Conservation (phyloP, 345 rosid species). For the Crucihimalaya himalaica region DNA sequence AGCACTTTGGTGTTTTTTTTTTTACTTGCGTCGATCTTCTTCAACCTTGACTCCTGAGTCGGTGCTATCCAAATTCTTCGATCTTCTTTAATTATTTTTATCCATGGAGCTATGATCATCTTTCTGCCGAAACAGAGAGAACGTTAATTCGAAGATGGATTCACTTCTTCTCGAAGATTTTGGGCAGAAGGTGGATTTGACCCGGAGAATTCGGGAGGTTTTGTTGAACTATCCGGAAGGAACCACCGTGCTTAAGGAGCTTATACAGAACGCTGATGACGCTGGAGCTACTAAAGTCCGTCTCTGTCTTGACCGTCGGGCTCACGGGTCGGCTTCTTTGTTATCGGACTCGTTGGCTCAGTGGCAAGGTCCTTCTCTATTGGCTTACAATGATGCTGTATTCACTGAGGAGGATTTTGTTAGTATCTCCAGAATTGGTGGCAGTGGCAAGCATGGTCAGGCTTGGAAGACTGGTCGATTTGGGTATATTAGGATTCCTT, state of each 20-base stretch:
- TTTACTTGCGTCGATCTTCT: neutral
- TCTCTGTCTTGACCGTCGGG: slow-evolving; percentile 86
- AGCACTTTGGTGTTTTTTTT: neutral
- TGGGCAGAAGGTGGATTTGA: slow-evolving; percentile 97
- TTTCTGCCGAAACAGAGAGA: neutral
- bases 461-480: slow-evolving; percentile 93
- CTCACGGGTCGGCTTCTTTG: slow-evolving; percentile 57
- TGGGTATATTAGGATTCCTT: slow-evolving; percentile 49
- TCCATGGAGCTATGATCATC: slow-evolving; percentile 20
- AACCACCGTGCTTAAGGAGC: slow-evolving; percentile 88
- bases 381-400: slow-evolving; percentile 83
- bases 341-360: slow-evolving; percentile 62
- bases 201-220: slow-evolving; percentile 95
- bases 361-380: slow-evolving; percentile 88
- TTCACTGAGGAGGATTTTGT: slow-evolving; percentile 91
- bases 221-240: slow-evolving; percentile 94
- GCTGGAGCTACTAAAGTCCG: slow-evolving; percentile 87
- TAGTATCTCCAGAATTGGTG: slow-evolving; percentile 88
- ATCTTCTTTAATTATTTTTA: neutral
- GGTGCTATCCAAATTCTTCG: slow-evolving; percentile 16
- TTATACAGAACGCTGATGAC: slow-evolving; percentile 94
- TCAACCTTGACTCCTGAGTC: slow-evolving; percentile 14
- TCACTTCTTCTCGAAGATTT: slow-evolving; percentile 84
- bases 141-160: slow-evolving; percentile 43
- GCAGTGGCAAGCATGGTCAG: slow-evolving; percentile 76